phyloP scores from a whole-genome alignment of 106 monocot species.

The Dendrobium nobile region DNA sequence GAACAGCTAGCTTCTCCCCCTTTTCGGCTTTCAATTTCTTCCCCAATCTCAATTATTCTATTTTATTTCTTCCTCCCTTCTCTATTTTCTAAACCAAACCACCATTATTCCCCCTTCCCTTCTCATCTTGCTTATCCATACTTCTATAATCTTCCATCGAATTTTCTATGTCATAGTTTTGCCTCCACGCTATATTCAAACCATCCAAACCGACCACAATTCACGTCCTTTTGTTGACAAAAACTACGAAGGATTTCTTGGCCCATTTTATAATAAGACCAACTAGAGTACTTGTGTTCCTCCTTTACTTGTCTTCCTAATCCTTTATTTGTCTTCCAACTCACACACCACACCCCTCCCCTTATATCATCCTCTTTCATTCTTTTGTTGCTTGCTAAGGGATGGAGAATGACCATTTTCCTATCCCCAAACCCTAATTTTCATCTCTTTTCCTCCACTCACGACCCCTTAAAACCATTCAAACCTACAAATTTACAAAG shows the following conservation, averaged over 20 bases:
- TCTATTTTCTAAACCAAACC: background rate
- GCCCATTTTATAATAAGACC: no score
- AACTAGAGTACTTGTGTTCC: background rate
- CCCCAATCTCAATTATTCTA: background rate
- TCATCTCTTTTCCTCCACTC: background rate
- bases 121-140: background rate
- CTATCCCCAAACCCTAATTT: background rate
- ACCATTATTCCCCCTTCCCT: background rate
- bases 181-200: no score
- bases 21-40: background rate
- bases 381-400: background rate
- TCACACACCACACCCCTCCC: background rate
- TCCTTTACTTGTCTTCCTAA: background rate
- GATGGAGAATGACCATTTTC: background rate
- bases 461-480: background rate
- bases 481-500: background rate
- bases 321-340: background rate
- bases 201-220: no score
- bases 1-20: no score
- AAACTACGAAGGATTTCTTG: no score
- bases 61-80: background rate
- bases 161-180: no score
- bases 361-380: background rate
- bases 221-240: no score
- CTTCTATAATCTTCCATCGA: background rate